Evolutionary conservation across 495 filamentous ascomycete genomes (phyloP).

Genomic region (Penicillium salamii): DNA sequence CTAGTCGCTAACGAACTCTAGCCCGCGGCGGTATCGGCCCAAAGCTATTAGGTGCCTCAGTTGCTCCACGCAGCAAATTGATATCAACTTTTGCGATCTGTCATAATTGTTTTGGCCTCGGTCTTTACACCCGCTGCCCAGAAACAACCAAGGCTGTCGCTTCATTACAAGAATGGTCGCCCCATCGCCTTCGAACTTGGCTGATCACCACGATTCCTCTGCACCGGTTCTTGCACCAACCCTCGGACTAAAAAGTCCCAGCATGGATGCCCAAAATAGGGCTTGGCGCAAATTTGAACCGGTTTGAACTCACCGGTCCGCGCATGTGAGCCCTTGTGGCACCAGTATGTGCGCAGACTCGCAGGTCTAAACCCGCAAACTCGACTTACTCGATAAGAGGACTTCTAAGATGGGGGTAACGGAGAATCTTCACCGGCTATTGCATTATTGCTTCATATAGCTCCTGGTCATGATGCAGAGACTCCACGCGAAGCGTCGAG

Average conservation of each 20-base stretch:
- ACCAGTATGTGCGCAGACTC: neutral
- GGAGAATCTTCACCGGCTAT: neutral
- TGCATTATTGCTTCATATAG: neutral
- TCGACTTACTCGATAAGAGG: neutral
- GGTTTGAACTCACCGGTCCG: neutral
- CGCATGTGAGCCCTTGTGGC: neutral
- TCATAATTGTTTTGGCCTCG: constrained; percentile 18
- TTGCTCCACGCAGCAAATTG: constrained; percentile 22
- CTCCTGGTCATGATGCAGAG: neutral
- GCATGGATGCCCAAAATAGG: constrained; percentile 4
- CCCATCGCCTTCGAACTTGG: neutral
- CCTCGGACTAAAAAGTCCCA: neutral
- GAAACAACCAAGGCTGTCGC: constrained; percentile 8
- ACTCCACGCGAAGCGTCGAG: neutral
- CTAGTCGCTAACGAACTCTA: constrained; percentile 26
- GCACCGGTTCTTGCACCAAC: constrained; percentile 2
- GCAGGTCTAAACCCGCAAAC: neutral
- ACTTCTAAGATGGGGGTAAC: neutral
- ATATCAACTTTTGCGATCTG: constrained; percentile 13
- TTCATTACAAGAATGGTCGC: neutral
- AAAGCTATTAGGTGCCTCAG: constrained; percentile 39
- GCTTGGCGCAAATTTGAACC: constrained; percentile 1
- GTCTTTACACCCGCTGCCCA: constrained; percentile 1
- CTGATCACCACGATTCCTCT: neutral
- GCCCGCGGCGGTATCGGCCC: constrained; percentile 48